Evolutionary conservation across 1,139 yeast species (phyloP).

Genomic region (Scheffersomyces titani): DNA sequence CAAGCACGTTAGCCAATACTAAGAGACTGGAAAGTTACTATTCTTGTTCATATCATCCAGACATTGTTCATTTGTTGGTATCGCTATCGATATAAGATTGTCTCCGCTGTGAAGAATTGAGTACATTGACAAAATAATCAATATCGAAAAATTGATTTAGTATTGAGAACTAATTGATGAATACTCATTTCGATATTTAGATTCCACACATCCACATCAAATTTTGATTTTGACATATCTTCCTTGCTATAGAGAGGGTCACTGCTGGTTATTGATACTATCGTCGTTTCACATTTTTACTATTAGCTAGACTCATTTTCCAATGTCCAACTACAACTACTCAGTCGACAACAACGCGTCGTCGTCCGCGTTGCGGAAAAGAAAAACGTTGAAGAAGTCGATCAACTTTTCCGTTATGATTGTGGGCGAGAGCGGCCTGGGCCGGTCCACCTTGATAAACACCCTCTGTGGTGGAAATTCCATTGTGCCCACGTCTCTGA

Average conservation of each 20-base stretch:
- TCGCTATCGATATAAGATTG: background rate
- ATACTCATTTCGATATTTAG: background rate
- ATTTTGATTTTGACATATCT: background rate
- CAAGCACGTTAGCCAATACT: background rate
- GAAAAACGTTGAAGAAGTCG: constrained; percentile 57
- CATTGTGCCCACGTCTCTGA: constrained; percentile 33
- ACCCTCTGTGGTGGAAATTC: constrained; percentile 80
- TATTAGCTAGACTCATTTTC: background rate
- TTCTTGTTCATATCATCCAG: background rate
- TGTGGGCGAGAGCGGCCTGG: constrained; percentile 62
- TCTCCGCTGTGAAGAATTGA: background rate
- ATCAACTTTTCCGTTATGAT: constrained; percentile 58
- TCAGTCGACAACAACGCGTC: constrained; percentile 17
- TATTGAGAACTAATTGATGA: background rate
- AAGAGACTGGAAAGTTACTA: background rate
- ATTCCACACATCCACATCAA: background rate
- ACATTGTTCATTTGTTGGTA: background rate
- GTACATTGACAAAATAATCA: background rate
- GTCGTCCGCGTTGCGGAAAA: constrained; percentile 48
- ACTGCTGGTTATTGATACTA: background rate
- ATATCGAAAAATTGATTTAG: background rate
- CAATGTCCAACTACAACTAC: constrained; percentile 9
- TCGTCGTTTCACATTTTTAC: background rate
- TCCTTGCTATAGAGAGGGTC: background rate
- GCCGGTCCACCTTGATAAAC: constrained; percentile 63